A percentile compares a stretch with the other conserved stretches of the same genome.
phyloP scores from a whole-genome alignment of 2,329 filamentous ascomycete genomes.

The Fusarium piperis region DNA sequence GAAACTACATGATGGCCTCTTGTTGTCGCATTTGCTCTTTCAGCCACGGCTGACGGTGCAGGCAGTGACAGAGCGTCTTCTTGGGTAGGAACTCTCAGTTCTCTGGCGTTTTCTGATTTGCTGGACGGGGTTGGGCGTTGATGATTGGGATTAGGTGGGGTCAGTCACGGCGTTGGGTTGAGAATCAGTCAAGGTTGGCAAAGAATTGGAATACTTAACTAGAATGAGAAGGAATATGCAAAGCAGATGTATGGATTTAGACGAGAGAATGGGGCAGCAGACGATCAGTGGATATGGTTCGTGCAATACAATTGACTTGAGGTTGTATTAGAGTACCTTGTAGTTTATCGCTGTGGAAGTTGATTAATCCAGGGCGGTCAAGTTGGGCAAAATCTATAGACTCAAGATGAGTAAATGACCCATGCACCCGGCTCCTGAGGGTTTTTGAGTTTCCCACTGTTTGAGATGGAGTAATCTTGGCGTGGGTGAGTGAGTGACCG shows the following conservation, averaged over 20 bases:
- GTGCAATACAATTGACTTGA: background rate
- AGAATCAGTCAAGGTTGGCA: background rate
- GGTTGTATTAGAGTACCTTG: background rate
- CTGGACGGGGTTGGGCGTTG: background rate
- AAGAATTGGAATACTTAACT: background rate
- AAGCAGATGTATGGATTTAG: background rate
- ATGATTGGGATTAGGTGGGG: background rate
- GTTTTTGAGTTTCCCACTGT: background rate
- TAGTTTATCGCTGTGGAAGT: too few species aligned
- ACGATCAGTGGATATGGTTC: background rate
- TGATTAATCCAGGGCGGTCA: background rate
- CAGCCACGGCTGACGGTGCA: background rate
- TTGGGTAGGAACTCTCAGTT: background rate
- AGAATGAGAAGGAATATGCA: background rate
- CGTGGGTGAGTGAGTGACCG: background rate
- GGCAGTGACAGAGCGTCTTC: background rate
- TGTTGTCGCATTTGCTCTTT: background rate
- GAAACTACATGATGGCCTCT: conserved; percentile 2
- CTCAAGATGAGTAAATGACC: background rate
- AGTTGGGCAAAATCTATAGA: background rate
- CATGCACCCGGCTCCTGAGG: background rate
- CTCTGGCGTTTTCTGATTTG: background rate
- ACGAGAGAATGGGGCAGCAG: background rate
- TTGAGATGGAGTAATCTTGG: background rate
- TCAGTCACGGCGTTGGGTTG: background rate